A percentile compares a stretch with the other conserved stretches of the same genome.
Evolutionary conservation across 169 alveolate species (phyloP).

Genomic region (Plasmodium billcollinsi): DNA sequence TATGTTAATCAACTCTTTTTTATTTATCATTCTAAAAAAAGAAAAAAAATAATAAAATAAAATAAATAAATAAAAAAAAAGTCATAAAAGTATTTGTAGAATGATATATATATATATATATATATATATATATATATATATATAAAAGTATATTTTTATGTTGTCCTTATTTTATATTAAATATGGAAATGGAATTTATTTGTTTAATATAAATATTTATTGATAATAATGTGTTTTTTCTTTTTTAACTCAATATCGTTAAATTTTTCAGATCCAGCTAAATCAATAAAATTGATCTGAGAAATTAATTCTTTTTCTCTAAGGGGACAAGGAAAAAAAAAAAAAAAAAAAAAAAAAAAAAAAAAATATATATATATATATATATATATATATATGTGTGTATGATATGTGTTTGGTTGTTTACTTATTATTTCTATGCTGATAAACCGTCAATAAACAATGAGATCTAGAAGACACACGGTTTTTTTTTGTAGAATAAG

Average conservation of each 20-base stretch:
- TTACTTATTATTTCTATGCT: constrained; percentile 30
- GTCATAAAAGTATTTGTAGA: neutral
- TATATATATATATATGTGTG: neutral
- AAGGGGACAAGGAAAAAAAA: neutral
- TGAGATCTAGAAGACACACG: constrained; percentile 74
- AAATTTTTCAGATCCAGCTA: constrained; percentile 77
- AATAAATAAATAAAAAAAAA: neutral
- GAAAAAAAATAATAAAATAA: neutral
- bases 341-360: neutral
- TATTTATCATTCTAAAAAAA: constrained; percentile 35
- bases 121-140: neutral
- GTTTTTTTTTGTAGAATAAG: constrained; percentile 70
- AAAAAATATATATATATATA: neutral
- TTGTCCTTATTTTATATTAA: too few relatives aligned
- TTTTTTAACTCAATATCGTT: constrained; percentile 67
- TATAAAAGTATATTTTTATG: too few relatives aligned
- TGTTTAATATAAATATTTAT: too few relatives aligned
- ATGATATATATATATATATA: neutral
- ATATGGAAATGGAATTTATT: too few relatives aligned
- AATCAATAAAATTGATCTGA: constrained; percentile 69
- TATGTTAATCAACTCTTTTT: constrained; percentile 69
- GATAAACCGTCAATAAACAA: constrained; percentile 61
- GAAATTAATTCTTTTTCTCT: constrained; percentile 66
- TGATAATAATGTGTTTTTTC: neutral
- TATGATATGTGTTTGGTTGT: neutral